phyloP scores from a whole-genome alignment of 495 filamentous ascomycete genomes.

The Lindgomyces ingoldianus region DNA sequence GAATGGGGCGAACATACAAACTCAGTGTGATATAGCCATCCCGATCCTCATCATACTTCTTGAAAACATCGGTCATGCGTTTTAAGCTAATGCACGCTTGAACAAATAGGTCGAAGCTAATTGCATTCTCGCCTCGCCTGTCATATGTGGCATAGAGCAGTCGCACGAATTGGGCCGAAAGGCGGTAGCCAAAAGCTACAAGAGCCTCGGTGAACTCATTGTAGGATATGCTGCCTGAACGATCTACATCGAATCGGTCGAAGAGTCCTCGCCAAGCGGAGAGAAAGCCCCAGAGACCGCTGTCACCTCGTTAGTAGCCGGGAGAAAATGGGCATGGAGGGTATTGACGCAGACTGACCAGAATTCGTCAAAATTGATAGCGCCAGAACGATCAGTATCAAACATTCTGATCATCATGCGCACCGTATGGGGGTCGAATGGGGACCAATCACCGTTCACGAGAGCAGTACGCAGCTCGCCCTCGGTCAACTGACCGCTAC shows the following conservation, averaged over 20 bases:
- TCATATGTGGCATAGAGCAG: conserved; percentile 75
- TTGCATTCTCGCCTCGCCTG: conserved; percentile 50
- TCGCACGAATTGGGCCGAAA: conserved; percentile 77
- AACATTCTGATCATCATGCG: conserved; percentile 99
- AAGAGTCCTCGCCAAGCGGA: conserved; percentile 92
- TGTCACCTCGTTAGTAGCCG: conserved; percentile 13
- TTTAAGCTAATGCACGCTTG: conserved; percentile 95
- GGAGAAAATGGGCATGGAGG: neutral
- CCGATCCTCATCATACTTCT: conserved; percentile 95
- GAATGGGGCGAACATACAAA: conserved; percentile 42
- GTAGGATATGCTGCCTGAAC: conserved; percentile 79
- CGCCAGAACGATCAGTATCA: conserved; percentile 82
- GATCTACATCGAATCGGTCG: conserved; percentile 91
- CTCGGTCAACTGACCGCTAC: conserved; percentile 81
- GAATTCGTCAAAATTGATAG: conserved; percentile 93
- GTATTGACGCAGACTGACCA: conserved; percentile 53
- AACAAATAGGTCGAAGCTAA: conserved; percentile 97
- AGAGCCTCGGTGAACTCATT: conserved; percentile 89
- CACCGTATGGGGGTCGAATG: conserved; percentile 94
- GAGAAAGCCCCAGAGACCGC: conserved; percentile 87
- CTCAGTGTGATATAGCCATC: conserved; percentile 65
- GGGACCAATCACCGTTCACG: conserved; percentile 92
- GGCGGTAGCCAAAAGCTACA: conserved; percentile 89
- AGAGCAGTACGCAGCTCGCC: conserved; percentile 85
- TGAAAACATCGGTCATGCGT: conserved; percentile 99